Evolutionary conservation across 2,329 filamentous ascomycete genomes (phyloP).

Genomic region (Ophiocordyceps robertsii): DNA sequence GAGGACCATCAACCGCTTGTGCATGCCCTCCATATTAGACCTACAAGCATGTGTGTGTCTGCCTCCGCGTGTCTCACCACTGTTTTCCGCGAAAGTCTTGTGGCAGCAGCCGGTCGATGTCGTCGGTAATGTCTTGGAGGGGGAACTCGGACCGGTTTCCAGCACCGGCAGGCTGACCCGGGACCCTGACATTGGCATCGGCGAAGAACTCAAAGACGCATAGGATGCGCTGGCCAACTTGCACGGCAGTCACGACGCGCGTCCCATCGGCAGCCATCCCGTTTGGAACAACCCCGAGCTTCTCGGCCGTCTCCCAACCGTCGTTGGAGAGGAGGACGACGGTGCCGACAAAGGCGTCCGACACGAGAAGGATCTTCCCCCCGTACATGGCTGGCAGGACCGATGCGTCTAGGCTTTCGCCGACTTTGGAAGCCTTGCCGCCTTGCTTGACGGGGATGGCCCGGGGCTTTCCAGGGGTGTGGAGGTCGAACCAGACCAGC

Average conservation of each 20-base stretch:
- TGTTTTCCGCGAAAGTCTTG: background rate
- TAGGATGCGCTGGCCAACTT: constrained; percentile 2
- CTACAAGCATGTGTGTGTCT: too few relatives aligned
- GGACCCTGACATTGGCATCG: background rate
- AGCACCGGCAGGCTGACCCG: background rate
- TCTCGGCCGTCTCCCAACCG: constrained; percentile 19
- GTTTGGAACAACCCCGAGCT: constrained; percentile 18
- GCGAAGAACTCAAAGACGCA: background rate
- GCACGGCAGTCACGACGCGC: constrained; percentile 4
- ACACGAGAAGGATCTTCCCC: constrained; percentile 19
- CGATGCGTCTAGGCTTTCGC: constrained; percentile 12
- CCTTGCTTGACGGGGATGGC: background rate
- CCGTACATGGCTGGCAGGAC: constrained; percentile 19
- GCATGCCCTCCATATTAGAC: too few relatives aligned
- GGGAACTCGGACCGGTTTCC: background rate
- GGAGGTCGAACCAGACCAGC: constrained; percentile 20
- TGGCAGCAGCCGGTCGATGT: background rate
- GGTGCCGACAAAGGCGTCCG: constrained; percentile 16
- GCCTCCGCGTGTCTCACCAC: too few relatives aligned
- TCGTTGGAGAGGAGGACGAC: constrained; percentile 22
- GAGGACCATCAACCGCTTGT: too few relatives aligned
- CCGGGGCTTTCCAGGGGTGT: background rate
- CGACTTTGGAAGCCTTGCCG: background rate
- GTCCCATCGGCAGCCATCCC: constrained; percentile 2
- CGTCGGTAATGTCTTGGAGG: background rate